Percentiles rank a stretch among this genome's conserved stretches.
Conservation (phyloP, 345 rosid genomes). For the Xanthoceras sorbifolium region DNA sequence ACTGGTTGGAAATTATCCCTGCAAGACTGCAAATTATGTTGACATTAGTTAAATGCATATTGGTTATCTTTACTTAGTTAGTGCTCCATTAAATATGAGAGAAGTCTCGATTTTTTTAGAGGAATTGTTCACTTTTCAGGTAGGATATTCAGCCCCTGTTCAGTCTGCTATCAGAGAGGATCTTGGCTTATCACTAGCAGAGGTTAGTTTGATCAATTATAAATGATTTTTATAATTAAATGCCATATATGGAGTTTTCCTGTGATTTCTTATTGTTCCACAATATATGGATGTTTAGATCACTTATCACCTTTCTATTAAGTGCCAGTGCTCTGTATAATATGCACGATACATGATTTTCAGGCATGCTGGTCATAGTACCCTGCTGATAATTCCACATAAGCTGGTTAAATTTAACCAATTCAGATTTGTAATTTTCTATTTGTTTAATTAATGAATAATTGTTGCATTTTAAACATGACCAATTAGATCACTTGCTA, state of each 20-base stretch:
- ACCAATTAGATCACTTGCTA: neutral
- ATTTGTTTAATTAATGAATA: neutral
- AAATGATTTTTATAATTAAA: neutral
- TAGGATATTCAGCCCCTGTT: slow-evolving; percentile 87
- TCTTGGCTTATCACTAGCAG: slow-evolving; percentile 62
- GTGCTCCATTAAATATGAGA: slow-evolving; percentile 18
- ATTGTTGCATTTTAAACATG: neutral
- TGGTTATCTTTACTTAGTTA: neutral
- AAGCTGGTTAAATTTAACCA: neutral
- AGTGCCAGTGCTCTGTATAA: neutral
- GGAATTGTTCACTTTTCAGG: slow-evolving; percentile 54
- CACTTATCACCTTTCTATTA: neutral
- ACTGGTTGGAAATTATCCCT: neutral
- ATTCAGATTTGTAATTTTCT: neutral
- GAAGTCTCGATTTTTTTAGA: slow-evolving; percentile 38
- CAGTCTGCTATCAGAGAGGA: slow-evolving; percentile 78
- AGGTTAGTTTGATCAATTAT: slow-evolving; percentile 44
- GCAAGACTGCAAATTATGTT: neutral
- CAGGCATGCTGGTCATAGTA: neutral
- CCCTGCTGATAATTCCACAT: neutral
- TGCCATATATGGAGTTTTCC: neutral
- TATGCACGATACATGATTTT: neutral
- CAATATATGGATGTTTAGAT: neutral
- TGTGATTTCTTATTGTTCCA: neutral
- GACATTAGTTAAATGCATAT: neutral